A percentile compares a stretch with the other conserved stretches of the same genome.
phyloP scores from a whole-genome alignment of 2,329 filamentous ascomycete genomes.

The Fusarium liriodendri region DNA sequence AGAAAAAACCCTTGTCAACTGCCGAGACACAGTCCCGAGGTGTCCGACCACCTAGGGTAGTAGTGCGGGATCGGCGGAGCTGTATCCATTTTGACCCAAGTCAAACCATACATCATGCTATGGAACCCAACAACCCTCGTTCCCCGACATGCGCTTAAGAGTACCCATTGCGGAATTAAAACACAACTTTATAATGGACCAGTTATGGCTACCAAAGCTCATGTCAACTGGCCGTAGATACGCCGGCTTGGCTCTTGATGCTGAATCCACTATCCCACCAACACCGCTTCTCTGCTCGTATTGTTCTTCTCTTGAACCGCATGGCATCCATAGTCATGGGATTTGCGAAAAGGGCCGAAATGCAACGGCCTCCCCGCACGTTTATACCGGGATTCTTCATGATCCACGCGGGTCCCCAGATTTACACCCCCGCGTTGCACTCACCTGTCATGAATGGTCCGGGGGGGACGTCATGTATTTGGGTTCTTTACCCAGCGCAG shows the following conservation, averaged over 20 bases:
- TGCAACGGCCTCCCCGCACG: conserved; percentile 24
- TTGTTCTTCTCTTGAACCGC: neutral
- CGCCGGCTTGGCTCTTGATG: conserved; percentile 9
- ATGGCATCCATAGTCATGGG: conserved; percentile 24
- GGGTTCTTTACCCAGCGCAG: neutral
- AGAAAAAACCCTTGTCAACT: conserved; percentile 4
- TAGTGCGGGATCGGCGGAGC: conserved; percentile 17
- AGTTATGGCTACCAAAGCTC: neutral
- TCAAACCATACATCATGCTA: conserved; percentile 5
- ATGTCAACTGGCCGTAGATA: neutral
- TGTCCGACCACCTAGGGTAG: conserved; percentile 17
- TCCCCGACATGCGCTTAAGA: neutral
- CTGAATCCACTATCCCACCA: conserved; percentile 9
- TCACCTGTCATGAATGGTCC: neutral
- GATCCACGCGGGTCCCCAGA: conserved; percentile 24
- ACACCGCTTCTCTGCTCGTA: neutral
- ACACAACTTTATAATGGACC: neutral
- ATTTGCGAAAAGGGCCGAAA: conserved; percentile 30
- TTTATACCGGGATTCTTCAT: conserved; percentile 26
- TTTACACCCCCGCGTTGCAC: conserved; percentile 25
- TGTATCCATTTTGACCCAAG: conserved; percentile 4
- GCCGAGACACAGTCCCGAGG: conserved; percentile 25
- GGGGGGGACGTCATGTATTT: neutral
- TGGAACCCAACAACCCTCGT: neutral
- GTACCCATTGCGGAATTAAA: neutral